Evolutionary conservation across 768 basidiomycete genomes (phyloP), one percentile per base, ranked within the genome.

Genomic region (Rhodotorula taiwanensis): DNA sequence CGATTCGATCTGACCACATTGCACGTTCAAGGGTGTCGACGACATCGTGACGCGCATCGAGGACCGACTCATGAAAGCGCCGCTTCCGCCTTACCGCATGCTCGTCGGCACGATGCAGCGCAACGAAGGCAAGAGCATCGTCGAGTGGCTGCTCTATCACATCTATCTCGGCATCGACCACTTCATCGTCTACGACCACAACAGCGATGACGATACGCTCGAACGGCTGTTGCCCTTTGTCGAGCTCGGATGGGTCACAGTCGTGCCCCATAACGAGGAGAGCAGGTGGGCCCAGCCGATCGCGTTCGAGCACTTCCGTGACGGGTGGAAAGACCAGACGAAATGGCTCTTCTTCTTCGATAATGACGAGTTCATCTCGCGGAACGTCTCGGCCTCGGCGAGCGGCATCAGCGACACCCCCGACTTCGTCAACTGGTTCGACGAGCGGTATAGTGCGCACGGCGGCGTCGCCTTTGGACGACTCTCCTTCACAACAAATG

Each of bases 91-190:
- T 4, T 58, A 50, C 41, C 25, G 36, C 20, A n/a, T 27, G 25
- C 48, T 58, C 30, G 14, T 51, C 39, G 47, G 39, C 20, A 50
- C 57, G 16, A 41, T 58, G 36, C 13, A 50, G 28, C 47, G 36
- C 28, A 25, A 50, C 36, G 48, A 42, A 4, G 34, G 27, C 25
- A n/a, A 10, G 2, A 28, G 28, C 23, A 21, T 58, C 13, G 13
- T 50, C 39, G 57, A 58, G 48, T 58, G 57, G 57, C 48, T 58
- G 25, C 25, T 58, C 21, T 50, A 58, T 48, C 57, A 58, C 49
- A 50, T 58, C 28, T 28, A 20, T 9, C 48, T 50, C 23, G 57
- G 57, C 25, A 18, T 39, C 3, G 57, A 58, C 30, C 57, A 58
- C 28, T 50, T 58, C 42, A 28, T 58, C 48, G 39, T 58, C 39